Base-by-base conservation (phyloP, 2,329 filamentous ascomycete genomes). In the Nothopassalora personata region DNA sequence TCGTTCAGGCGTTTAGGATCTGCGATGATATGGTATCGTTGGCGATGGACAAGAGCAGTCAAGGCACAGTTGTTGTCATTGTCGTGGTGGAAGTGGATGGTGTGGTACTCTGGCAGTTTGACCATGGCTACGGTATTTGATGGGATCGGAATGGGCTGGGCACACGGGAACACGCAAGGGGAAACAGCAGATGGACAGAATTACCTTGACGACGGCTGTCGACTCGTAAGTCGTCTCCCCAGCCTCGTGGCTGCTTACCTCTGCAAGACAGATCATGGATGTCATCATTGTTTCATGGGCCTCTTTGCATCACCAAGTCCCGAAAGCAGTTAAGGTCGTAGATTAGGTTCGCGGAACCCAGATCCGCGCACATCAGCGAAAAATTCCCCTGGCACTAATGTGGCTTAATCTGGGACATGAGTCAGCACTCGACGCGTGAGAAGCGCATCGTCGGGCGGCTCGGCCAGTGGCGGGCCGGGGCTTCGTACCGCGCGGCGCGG, bases 21-120 rank as follows among this genome's bases (percentile, higher is more conserved):
- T n/a, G 68, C 68, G 46, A 71, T 69, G 49, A 72, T 61, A 60
- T 74, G 71, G 28, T 71, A 72, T 8, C 71, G 66, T 6, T 66
- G 58, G n/a, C 67, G 63, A 54, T 70, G 66, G 30, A 67, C 61
- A n/a, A 68, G 58, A 2, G 66, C 67, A 0, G 71, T 74, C 30
- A 74, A 54, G 7, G 71, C 69, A 56, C 67, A 72, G 34, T 65
- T 67, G 54, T 69, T 60, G 5, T 71, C 66, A 39, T 70, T 66
- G 60, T 73, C 69, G 45, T 67, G 65, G 46, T 70, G 67, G 62
- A 73, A 73, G 48, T 71, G 64, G 33, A 73, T 63, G 3, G 70
- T 64, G 36, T 72, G 56, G 70, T 66, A 65, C 33, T 60, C 39
- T n/a, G 61, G 63, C 39, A 64, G 49, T 52, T 60, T 62, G 45